phyloP scores from a whole-genome alignment of 495 filamentous ascomycete species.

The Symbiotaphrina buchneri region DNA sequence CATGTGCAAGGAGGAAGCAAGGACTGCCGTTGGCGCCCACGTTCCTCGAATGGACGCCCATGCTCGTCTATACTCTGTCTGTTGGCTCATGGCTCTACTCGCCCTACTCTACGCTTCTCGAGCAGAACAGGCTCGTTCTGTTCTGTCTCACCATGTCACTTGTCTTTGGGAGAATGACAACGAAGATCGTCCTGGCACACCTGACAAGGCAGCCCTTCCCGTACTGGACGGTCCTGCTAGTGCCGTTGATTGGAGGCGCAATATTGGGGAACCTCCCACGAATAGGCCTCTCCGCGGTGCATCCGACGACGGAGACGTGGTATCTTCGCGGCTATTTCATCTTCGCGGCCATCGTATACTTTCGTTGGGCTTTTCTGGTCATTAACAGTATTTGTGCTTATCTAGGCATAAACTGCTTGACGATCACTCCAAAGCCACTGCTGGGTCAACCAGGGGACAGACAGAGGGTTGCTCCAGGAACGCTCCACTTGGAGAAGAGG shows the following conservation, averaged over 20 bases:
- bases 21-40: conserved; percentile 61
- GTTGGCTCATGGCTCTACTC: conserved; percentile 71
- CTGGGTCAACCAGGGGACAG: conserved; percentile 14
- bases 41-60: conserved; percentile 88
- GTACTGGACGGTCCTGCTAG: conserved; percentile 82
- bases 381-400: conserved; percentile 82
- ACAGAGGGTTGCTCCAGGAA: too few relatives aligned
- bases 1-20: conserved; percentile 44
- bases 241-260: conserved; percentile 66
- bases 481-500: not conserved
- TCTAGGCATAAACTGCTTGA: conserved; percentile 82
- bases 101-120: conserved; percentile 56
- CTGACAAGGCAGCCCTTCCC: conserved; percentile 85
- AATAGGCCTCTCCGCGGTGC: conserved; percentile 43
- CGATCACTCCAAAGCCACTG: conserved; percentile 31
- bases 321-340: conserved; percentile 70
- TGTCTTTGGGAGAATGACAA: conserved; percentile 98
- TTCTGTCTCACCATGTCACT: conserved; percentile 89
- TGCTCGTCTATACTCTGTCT: conserved; percentile 52
- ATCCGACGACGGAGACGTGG: conserved; percentile 36
- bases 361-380: conserved; percentile 77
- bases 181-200: conserved; percentile 96
- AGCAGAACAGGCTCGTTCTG: conserved; percentile 67
- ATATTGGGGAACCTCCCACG: conserved; percentile 62
- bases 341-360: conserved; percentile 65